Base-by-base conservation (phyloP, 2,329 filamentous ascomycete species). In the Xylaria sp. region DNA sequence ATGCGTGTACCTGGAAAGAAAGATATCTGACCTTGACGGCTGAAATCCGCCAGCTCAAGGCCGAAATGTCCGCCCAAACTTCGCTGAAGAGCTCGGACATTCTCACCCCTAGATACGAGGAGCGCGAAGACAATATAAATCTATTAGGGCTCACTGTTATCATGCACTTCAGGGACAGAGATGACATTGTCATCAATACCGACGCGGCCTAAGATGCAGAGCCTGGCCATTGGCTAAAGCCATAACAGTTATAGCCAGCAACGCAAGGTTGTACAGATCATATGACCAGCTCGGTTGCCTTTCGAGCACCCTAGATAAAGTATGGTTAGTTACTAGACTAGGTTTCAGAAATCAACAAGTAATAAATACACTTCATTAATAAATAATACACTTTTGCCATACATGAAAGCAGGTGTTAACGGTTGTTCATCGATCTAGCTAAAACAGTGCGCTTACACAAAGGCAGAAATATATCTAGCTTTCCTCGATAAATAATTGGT, bases 141-240 rank as follows among this genome's bases (percentile, higher is more conserved):
- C 78, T 84, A 29, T 76, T 81, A 60, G 81, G 81, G 10, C 68
- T 84, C 53, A 84, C 81, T 5, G 80, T 84, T 61, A 78, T 83
- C 47, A 74, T 85, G 71, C 83, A 83, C 70, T 72, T 82, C 67
- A 79, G 72, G 66, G 77, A 78, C 44, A 80, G 77, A 70, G 81
- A 83, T 48, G 82, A 85, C 62, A 66, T 85, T 67, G 77, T 84
- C 47, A 80, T 85, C 67, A 82, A 81, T 56, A 83, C 81, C 2
- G 78, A 83, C 68, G 72, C 83, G 69, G 71, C 21, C 8, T 44
- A 59, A 51, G 58, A 64, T n/a, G 31, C 38, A 7, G 63, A 56
- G 19, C 40, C 52, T n/a, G n/a, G 15, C 29, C n/a, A 52, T 35
- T 51, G n/a, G 41, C 35, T 49, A 19, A 43, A 52, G 21, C 19